Evolutionary conservation across 2,329 filamentous ascomycete species (phyloP), one percentile per base, ranked within the genome.

Genomic region (Raffaelea ambrosiae): DNA sequence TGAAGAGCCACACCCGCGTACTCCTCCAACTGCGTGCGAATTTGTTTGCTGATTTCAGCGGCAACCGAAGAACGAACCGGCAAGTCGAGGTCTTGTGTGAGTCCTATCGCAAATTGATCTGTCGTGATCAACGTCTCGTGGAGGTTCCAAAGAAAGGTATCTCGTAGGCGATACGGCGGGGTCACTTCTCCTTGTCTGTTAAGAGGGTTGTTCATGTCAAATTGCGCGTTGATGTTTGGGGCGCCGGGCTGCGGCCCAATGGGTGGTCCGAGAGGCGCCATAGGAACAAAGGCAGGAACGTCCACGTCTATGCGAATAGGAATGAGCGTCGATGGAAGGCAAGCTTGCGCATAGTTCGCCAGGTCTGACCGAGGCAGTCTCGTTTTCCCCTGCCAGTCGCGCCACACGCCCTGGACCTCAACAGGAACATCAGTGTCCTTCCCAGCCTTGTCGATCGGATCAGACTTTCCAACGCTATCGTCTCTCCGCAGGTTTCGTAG

Each of bases 131-230:
- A 72, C 0, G 88, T 86, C 69, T 98, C 93, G 66, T 97, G 91
- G 14, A 98, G 74, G 59, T 98, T 98, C 93, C 93, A 98, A 46
- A 96, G 69, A 59, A 98, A 97, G n/a, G 87, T 85, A 58, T 98
- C 93, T 59, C 94, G 89, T 49, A 98, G 73, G 53, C 93, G 81
- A 66, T 89, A 96, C 3, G 88, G 85, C 1, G 89, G 82, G 14
- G 89, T 89, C 52, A 79, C 67, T 53, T 96, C 91, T 48, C 85
- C 85, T 48, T 77, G 74, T 58, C 84, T 83, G 68, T 94, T 96
- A 48, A 89, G 82, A 14, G 88, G 83, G 44, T 87, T 71, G 5
- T 79, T 80, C 50, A 85, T 81, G 60, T 95, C 86, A 56, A 83
- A 77, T 29, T 67, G 72, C 48, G 82, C 79, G 51, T 77, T 73